Conservation (phyloP, 2,329 filamentous ascomycete genomes). For the Apiospora malaysiana region DNA sequence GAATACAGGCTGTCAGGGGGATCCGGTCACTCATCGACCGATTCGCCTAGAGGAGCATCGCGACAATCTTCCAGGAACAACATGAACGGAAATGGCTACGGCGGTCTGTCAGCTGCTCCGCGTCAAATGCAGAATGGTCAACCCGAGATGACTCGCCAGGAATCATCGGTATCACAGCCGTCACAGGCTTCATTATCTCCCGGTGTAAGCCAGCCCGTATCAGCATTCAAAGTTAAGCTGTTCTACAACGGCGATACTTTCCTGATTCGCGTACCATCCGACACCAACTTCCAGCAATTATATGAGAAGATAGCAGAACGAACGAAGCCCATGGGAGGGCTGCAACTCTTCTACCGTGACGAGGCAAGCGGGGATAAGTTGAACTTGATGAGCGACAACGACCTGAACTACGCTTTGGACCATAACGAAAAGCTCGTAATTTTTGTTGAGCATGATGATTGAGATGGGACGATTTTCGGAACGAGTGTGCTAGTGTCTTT, state of each 20-base stretch:
- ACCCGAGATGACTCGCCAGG: slow-evolving; percentile 49
- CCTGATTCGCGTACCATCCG: slow-evolving; percentile 83
- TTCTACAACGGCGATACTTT: slow-evolving; percentile 93
- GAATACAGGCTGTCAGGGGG: slow-evolving; percentile 77
- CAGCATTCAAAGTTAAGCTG: slow-evolving; percentile 89
- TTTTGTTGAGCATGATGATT: slow-evolving; percentile 63
- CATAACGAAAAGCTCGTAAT: slow-evolving; percentile 88
- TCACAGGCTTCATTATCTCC: slow-evolving; percentile 63
- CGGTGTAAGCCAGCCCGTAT: slow-evolving; percentile 50
- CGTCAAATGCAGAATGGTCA: slow-evolving; percentile 49
- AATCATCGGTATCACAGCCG: slow-evolving; percentile 56
- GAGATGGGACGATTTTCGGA: not conserved
- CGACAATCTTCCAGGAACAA: slow-evolving; percentile 70
- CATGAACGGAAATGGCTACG: slow-evolving; percentile 63
- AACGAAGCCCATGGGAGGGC: slow-evolving; percentile 71
- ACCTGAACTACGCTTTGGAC: slow-evolving; percentile 80
- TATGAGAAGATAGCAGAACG: slow-evolving; percentile 85
- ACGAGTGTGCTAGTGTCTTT: slow-evolving; percentile 5
- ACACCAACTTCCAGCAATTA: slow-evolving; percentile 79
- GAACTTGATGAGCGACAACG: slow-evolving; percentile 77
- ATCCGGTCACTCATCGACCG: slow-evolving; percentile 70
- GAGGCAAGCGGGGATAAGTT: slow-evolving; percentile 78
- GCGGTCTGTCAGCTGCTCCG: slow-evolving; percentile 58
- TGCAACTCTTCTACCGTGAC: slow-evolving; percentile 86
- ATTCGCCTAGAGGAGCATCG: slow-evolving; percentile 65